Base-by-base conservation (phyloP, 257 asterid species). In the Solanum phureja region DNA sequence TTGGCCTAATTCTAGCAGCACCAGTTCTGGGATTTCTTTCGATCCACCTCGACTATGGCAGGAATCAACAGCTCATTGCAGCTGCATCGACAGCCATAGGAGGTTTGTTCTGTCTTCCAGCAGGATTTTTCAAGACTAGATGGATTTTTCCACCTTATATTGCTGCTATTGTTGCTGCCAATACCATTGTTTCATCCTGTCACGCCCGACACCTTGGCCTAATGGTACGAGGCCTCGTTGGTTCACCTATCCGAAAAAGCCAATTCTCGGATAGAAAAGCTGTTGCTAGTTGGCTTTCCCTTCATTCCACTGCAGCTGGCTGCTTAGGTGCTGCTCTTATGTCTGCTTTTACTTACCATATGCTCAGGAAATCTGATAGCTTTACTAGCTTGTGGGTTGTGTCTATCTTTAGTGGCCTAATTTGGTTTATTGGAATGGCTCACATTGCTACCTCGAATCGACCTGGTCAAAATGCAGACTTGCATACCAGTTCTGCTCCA, bases 81-180 rank as follows among this genome's bases (percentile, higher is more conserved):
- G 99, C 94, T 7, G 93, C 93, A 40, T 95, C 96, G 86, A 96
- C 97, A 0, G 96, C 95, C 49, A 68, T 90, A 3, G 99, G 99
- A 13, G 99, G 96, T 23, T 91, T 94, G 83, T 95, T 96, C 94
- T 95, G 99, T 93, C 98, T 96, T 77, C 99, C 98, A 0, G 98
- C 96, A 0, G 99, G 99, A 29, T 95, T 95, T 52, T 88, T 95
- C 90, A 88, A 91, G 56, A 95, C 94, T n/a, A 88, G 96, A 19
- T 93, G 95, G 98, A 93, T 96, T 87, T 96, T 96, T 68, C 98
- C 95, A 1, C 99, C 95, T 1, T 95, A 95, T 88, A 91, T 95
- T 9, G 95, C 95, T 2, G 92, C 88, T 87, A 92, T 95, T 23
- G 96, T 95, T 13, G 92, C 94, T 2, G 97, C 98, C 66, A 92